phyloP scores from a whole-genome alignment of 768 basidiomycete species.

The Crepidotus variabilis region DNA sequence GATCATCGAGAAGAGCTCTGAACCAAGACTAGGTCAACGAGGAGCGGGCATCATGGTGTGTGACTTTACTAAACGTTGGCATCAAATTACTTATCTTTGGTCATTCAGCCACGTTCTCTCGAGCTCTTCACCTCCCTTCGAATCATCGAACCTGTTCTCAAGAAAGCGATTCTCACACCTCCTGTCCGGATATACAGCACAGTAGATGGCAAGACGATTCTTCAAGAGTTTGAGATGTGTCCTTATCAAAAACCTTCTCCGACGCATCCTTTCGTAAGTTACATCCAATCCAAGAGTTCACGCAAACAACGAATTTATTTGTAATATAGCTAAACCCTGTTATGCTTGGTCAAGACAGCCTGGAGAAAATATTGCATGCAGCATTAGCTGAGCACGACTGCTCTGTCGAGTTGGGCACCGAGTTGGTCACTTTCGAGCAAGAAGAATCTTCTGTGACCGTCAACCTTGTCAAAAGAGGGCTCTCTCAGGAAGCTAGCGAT shows the following conservation, averaged over 20 bases:
- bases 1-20: constrained; percentile 43
- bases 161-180: constrained; percentile 21
- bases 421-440: constrained; percentile 41
- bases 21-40: constrained; percentile 33
- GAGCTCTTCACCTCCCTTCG: constrained; percentile 40
- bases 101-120: constrained; percentile 36
- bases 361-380: constrained; percentile 35
- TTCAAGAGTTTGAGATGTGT: constrained; percentile 30
- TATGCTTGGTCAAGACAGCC: constrained; percentile 30
- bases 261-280: constrained; percentile 30
- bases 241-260: constrained; percentile 26
- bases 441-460: constrained; percentile 30
- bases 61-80: background rate
- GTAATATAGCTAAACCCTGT: constrained; percentile 25
- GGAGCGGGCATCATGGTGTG: constrained; percentile 35
- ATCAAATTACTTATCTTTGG: background rate
- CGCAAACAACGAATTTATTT: background rate
- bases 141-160: constrained; percentile 32
- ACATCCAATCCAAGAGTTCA: background rate
- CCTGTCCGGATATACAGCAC: constrained; percentile 32
- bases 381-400: constrained; percentile 28
- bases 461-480: constrained; percentile 24
- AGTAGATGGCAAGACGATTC: constrained; percentile 22
- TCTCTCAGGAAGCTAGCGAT: constrained; percentile 11
- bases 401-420: constrained; percentile 40